Base-by-base conservation (phyloP, 2,329 filamentous ascomycete genomes). In the Hypocreales sp. region DNA sequence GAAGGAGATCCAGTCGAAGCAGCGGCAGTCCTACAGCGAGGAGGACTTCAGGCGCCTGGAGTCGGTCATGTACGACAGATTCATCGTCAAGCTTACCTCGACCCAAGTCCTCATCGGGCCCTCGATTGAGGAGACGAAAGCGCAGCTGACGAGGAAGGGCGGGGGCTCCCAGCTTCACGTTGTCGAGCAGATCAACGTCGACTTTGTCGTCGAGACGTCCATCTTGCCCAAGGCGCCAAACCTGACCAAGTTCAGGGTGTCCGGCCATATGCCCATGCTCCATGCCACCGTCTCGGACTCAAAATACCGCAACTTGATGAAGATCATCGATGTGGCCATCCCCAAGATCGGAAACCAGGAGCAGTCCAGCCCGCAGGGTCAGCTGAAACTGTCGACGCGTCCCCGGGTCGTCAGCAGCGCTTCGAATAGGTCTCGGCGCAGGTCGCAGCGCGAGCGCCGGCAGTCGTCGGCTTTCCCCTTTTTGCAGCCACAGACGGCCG, bases 231-330 rank as follows among this genome's bases (percentile, higher is more conserved):
- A 94, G 47, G 83, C 83, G 1, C 79, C 87, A 0, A 92, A 94
- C 36, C 60, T 99, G 26, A 92, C 90, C 10, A 90, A 90, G 43
- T 76, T 94, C 39, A 79, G 82, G 34, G 72, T 99, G 19, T 92
- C 84, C 2, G 90, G 90, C 2, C 83, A 92, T 41, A 62, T 99
- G 28, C 90, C 92, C 1, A 75, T 95, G 28, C 63, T 99, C 1
- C 87, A 95, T 48, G 90, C 81, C 8, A 81, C 80, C 1, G 76
- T 92, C 20, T 95, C 90, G 0, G 92, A 99, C 42, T 74, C 74
- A 20, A 98, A 98, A 49, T 98, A 98, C 60, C 98, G 95, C 58
- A 86, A 73, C 24, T 52, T 98, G 33, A 98, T 99, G 90, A 86
- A 75, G 41, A 64, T 98, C 23, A 87, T 98, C 35, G 87, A 98